Base-by-base conservation (phyloP, 2,329 filamentous ascomycete genomes). In the Myotisia sp. region DNA sequence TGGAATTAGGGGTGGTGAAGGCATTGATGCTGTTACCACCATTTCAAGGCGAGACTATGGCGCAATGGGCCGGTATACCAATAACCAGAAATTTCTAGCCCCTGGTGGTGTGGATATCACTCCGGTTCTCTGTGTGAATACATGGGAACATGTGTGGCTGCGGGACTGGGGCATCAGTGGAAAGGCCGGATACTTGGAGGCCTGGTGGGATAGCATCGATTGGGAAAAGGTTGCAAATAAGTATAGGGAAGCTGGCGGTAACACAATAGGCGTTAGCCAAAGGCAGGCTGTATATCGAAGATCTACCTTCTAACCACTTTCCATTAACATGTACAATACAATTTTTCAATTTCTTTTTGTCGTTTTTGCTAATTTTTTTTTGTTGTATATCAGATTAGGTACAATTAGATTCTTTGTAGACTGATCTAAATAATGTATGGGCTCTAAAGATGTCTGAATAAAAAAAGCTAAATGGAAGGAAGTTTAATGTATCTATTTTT, bases 121-220 rank as follows among this genome's bases (percentile, higher is more conserved):
- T 37, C 86, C 87, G 8, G 66, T 95, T 40, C 64, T 98, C 47
- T 94, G 87, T 54, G 70, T 95, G 39, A 95, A 85, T 62, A 93
- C 85, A 4, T 98, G 90, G 90, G 79, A 95, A 65, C 90, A 95
- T 60, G 77, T 79, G 6, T 98, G 81, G 74, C 62, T 95, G 55
- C 70, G 72, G 36, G 85, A 95, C 56, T 94, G 81, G 58, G 78
- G 78, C 4, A 56, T 76, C 37, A 67, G 65, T 28, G 84, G 83
- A 32, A 98, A 94, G 73, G 64, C 67, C 34, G 60, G 64, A 34
- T 98, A 74, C 56, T 66, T 86, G 34, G 70, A 80, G 53, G 67
- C 68, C 26, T 95, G 87, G 87, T 98, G 90, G 90, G 61, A 82
- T 33, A 66, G 65, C 34, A 77, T 98, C 45, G 74, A 98, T 60